A percentile compares a stretch with the other conserved stretches of the same genome.
Conservation (phyloP, 495 filamentous ascomycete species). For the Podospora conica region DNA sequence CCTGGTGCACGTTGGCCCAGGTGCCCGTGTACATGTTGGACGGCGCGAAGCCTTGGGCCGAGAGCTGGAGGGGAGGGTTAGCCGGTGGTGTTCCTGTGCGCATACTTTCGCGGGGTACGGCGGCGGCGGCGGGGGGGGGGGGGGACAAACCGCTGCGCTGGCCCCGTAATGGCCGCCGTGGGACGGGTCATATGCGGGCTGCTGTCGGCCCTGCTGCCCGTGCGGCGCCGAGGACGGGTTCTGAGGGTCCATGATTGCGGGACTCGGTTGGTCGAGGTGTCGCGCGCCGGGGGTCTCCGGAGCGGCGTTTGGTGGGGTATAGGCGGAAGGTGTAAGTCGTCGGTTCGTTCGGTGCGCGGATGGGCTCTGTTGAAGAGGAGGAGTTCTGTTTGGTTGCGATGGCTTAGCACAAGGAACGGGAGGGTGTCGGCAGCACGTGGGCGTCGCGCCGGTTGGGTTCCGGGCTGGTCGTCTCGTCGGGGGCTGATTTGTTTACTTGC, state of each 20-base stretch:
- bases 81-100: background rate
- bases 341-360: background rate
- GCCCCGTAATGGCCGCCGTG: constrained; percentile 90
- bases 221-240: constrained; percentile 37
- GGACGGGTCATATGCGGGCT: constrained; percentile 68
- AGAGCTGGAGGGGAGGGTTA: constrained; percentile 45
- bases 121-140: background rate
- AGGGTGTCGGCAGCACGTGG: background rate
- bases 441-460: background rate
- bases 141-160: constrained; percentile 64
- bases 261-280: background rate
- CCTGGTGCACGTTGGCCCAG: constrained; percentile 98
- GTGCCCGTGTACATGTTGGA: constrained; percentile 86
- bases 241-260: constrained; percentile 41
- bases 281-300: background rate
- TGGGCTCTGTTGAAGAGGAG: constrained; percentile 1
- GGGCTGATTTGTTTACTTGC: constrained; percentile 28
- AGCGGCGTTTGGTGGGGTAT: background rate
- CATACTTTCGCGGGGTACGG: background rate
- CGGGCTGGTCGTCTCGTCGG: background rate
- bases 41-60: constrained; percentile 72
- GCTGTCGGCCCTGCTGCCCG: constrained; percentile 38
- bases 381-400: background rate
- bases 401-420: background rate
- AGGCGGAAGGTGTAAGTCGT: background rate